Base-by-base conservation (phyloP, 176 grass and related monocot genomes). In the Sorghum bicolor region DNA sequence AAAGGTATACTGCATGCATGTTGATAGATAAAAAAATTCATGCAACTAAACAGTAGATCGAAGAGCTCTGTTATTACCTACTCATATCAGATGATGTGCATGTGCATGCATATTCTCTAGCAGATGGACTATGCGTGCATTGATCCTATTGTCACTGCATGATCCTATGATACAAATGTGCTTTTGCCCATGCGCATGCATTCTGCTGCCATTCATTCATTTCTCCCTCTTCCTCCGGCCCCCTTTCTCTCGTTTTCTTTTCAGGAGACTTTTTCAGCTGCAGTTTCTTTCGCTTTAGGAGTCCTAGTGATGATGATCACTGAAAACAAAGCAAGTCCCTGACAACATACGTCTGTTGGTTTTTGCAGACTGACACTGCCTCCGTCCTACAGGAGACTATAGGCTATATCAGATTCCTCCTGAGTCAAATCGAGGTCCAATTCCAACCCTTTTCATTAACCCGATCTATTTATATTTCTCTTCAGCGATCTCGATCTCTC, bases 381-480 rank as follows among this genome's bases (percentile, higher is more conserved):
- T 95, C 93, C 74, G 93, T 95, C 40, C 85, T 95, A 32, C 93
- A 92, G 87, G 93, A 95, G 89, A 89, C 93, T 65, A 86, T 90
- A 86, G 90, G 93, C 66, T 95, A 92, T 40, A 95, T 95, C 61
- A 88, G 85, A 86, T 95, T 95, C 82, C 93, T 95, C 37, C 70
- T 90, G 13, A 62, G 48, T 87, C 93, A 95, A 90, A 95, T 95
- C 58, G 82, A 95, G 93, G 93, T 95, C 47, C 30, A 88, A 26
- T 61, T 28, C 24, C 11, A 57, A 10, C 41, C 52, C 74, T 70
- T 70, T 64, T 77, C 63, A 45, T 37, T 43, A 67, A 64, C 29
- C 30, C 10, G 16, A 2, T 50, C 4, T 37, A 4, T 6, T 4
- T 24, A 37, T 48, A 74, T 22, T 33, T 53, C 48, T 63, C 52